phyloP scores from a whole-genome alignment of 2,329 filamentous ascomycete species.

The Sarocladium kiliense region DNA sequence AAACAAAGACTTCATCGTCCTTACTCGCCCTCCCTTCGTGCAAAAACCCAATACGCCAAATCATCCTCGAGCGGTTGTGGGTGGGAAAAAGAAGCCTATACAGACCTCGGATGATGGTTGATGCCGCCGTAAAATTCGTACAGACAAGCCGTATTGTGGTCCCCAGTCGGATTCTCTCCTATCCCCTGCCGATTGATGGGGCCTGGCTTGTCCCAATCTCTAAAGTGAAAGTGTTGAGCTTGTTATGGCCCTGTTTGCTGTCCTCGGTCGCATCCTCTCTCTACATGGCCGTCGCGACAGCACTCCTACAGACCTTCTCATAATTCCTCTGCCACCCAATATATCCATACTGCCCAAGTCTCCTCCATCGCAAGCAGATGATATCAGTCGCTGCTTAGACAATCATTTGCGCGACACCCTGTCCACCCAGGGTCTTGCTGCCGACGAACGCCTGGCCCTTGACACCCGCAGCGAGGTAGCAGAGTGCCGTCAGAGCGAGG shows the following conservation, averaged over 20 bases:
- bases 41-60: no score
- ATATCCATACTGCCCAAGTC: background rate
- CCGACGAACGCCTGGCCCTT: slow-evolving; percentile 84
- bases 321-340: background rate
- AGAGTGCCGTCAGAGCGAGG: slow-evolving; percentile 68
- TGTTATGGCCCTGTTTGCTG: no score
- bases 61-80: no score
- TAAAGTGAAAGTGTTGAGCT: background rate
- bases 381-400: no score
- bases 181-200: no score
- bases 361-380: no score
- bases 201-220: background rate
- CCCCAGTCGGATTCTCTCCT: no score
- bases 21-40: no score
- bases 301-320: background rate
- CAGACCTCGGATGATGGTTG: background rate
- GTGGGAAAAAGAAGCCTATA: no score
- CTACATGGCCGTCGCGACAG: background rate
- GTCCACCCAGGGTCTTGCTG: slow-evolving; percentile 93
- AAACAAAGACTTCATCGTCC: no score
- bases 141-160: background rate
- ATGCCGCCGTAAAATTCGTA: background rate
- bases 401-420: slow-evolving; percentile 96
- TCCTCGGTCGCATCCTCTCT: background rate
- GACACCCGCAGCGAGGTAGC: slow-evolving; percentile 74